phyloP scores from a whole-genome alignment of 257 asterid species.

The Primulina eburnea region DNA sequence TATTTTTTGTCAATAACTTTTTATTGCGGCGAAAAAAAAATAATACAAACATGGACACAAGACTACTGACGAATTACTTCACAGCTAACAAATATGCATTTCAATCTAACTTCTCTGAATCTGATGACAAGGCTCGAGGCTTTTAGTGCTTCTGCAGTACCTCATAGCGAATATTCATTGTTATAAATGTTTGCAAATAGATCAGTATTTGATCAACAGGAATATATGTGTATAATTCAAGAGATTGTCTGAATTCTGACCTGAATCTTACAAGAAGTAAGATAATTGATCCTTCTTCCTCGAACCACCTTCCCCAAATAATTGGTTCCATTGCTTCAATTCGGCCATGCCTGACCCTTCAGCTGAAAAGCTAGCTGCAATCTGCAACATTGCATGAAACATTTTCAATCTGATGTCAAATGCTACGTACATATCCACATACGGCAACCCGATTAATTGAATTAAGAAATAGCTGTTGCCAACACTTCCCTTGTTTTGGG shows the following conservation, averaged over 20 bases:
- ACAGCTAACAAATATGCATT: background rate
- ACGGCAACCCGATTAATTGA: background rate
- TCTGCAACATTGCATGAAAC: constrained; percentile 32
- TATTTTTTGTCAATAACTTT: background rate
- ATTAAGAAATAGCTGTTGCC: background rate
- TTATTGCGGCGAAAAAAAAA: too few species aligned
- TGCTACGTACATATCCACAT: background rate
- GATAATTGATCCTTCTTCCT: constrained; percentile 78
- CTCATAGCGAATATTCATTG: too few species aligned
- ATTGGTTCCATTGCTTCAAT: constrained; percentile 71
- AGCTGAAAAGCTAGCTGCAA: constrained; percentile 78
- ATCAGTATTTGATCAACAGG: too few species aligned
- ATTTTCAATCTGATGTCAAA: background rate
- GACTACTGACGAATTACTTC: background rate
- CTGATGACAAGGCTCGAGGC: background rate
- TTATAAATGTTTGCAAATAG: background rate
- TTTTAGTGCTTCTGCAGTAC: background rate
- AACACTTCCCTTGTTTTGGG: background rate
- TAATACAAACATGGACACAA: background rate
- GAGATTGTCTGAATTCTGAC: background rate
- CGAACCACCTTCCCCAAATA: constrained; percentile 79
- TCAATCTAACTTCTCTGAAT: background rate
- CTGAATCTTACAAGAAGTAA: constrained; percentile 52
- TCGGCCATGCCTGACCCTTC: constrained; percentile 66
- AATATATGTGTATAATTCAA: too few species aligned